Evolutionary conservation across 2,329 filamentous ascomycete species (phyloP).

Genomic region (Talaromyces marneffei): DNA sequence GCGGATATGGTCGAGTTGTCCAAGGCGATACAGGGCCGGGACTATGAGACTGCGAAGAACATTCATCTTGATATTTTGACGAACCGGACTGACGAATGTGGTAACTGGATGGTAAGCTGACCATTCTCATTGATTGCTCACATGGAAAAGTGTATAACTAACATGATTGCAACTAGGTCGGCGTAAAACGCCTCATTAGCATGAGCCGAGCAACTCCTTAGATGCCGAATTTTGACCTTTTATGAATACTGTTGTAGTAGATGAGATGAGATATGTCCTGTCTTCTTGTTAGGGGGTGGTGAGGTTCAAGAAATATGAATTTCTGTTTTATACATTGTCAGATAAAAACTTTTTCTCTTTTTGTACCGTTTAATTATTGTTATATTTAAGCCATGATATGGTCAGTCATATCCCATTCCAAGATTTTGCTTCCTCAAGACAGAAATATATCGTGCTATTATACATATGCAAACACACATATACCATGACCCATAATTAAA

Average conservation of each 20-base stretch:
- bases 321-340: background rate
- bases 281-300: background rate
- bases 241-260: background rate
- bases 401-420: no score
- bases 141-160: background rate
- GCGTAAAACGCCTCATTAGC: conserved; percentile 68
- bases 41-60: conserved; percentile 62
- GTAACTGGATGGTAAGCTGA: conserved; percentile 74
- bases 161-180: conserved; percentile 47
- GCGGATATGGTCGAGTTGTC: conserved; percentile 48
- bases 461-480: background rate
- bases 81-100: conserved; percentile 73
- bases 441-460: background rate
- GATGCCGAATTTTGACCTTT: conserved; percentile 10
- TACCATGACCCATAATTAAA: no score
- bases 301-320: conserved; percentile 1
- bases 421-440: no score
- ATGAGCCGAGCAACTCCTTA: conserved; percentile 72
- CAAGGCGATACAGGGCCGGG: conserved; percentile 59
- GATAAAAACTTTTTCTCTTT: background rate
- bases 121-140: background rate
- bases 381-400: background rate
- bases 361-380: conserved; percentile 1
- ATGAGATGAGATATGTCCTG: background rate
- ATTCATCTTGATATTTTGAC: conserved; percentile 71